phyloP scores from a whole-genome alignment of 805 yeast genomes.

The Saccharomycopsis sp. region DNA sequence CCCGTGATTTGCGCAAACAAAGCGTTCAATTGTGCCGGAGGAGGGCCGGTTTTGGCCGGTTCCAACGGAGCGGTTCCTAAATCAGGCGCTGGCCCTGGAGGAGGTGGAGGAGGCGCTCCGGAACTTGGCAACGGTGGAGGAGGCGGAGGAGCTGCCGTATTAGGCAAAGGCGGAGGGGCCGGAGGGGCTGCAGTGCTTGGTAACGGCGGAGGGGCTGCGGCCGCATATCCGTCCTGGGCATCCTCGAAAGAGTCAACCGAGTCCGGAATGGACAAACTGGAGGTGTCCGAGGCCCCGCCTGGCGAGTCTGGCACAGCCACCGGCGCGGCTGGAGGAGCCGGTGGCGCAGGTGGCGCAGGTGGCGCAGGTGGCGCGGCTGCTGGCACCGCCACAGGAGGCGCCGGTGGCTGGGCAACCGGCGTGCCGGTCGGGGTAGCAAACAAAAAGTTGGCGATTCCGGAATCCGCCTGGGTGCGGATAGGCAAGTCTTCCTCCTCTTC shows the following conservation, averaged over 20 bases:
- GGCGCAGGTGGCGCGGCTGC: constrained; percentile 8
- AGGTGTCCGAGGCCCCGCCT: constrained; percentile 12
- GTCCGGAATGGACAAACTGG: constrained; percentile 21
- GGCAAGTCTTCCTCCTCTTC: constrained; percentile 21
- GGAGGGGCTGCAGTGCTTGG: neutral
- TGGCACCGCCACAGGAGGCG: constrained; percentile 4
- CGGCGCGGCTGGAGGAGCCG: constrained; percentile 1
- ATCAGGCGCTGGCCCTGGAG: constrained; percentile 21
- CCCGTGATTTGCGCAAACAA: constrained; percentile 50
- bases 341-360: constrained; percentile 6
- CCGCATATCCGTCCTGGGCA: constrained; percentile 4
- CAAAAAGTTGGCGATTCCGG: constrained; percentile 16
- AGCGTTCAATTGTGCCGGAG: constrained; percentile 37
- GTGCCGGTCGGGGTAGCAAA: constrained; percentile 5
- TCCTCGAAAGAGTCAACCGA: constrained; percentile 21
- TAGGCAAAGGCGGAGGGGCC: constrained; percentile 4
- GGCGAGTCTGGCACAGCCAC: constrained; percentile 12
- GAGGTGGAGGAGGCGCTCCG: constrained; percentile 14
- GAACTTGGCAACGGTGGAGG: constrained; percentile 1
- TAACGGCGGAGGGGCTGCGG: neutral
- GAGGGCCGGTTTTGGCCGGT: constrained; percentile 29
- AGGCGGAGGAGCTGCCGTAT: neutral
- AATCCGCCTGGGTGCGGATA: constrained; percentile 11
- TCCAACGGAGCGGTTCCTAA: constrained; percentile 28
- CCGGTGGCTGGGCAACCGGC: constrained; percentile 7